Base-by-base conservation (phyloP, 2,329 filamentous ascomycete species). In the Triangularia setosa region DNA sequence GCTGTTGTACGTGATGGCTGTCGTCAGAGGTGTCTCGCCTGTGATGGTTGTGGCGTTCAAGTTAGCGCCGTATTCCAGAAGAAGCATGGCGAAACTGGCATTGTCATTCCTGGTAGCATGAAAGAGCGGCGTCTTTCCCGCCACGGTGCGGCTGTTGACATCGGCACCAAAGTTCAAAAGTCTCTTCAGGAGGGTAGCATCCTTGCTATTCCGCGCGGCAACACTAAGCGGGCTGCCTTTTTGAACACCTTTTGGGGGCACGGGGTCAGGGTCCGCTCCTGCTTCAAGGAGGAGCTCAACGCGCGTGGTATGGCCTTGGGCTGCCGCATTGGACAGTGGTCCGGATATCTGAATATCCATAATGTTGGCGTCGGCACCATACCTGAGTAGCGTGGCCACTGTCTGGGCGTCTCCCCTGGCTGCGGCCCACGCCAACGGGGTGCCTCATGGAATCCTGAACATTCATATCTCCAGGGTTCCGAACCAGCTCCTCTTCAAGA, bases 1-100 rank as follows among this genome's bases (percentile, higher is more conserved):
- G 30, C 44, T 64, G 57, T 64, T 64, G 62, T 64, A 60, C n/a
- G 33, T 23, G 6, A 60, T 64, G 3, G 62, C 62, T 16, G 62
- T 60, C 16, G 62, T 64, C 5, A 64, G 62, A 52, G 62, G 62
- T 12, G 62, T 64, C 54, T 64, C 21, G 23, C 62, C 57, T 4
- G 25, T 48, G 23, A 14, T 11, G 12, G 62, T 44, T 6, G 28
- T 21, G 25, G 62, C 57, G 58, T 64, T 60, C 48, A 64, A 60
- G 23, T 64, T 24, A 52, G 62, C 62, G 11, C 62, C 62, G 62
- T 64, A 40, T 2, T 60, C 30, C 23, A 60, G 33, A 40, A 60
- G 44, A 4, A 24, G 14, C 16, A 33, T 40, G 33, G 44, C 58
- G 21, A 40, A 44, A 12, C 44, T 40, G 30, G 58, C 35, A 25